These are phyloP conservation scores for Panaeolus papilionaceus DNA, from an alignment of 768 basidiomycete species.

Conservation along the genomic window DNA sequence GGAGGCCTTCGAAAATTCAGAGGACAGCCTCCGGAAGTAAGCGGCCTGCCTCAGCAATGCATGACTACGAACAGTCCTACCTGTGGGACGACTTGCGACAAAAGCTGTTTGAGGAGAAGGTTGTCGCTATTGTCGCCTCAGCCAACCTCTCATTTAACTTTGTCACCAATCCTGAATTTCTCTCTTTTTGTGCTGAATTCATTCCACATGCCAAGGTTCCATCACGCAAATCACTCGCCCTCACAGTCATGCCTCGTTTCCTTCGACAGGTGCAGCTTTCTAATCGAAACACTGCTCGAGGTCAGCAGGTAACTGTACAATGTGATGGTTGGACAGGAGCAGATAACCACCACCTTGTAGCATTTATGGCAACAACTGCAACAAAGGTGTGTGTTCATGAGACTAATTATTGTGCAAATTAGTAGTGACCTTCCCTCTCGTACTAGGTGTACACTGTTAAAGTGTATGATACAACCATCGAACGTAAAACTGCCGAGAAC, in stretches of 20 bases:
- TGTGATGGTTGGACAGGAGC: slow-evolving; percentile 43
- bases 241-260: slow-evolving; percentile 17
- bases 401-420: too few species aligned
- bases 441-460: not conserved
- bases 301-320: slow-evolving; percentile 34
- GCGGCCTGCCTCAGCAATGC: too few species aligned
- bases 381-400: too few species aligned
- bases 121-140: slow-evolving; percentile 38
- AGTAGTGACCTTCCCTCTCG: too few species aligned
- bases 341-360: slow-evolving; percentile 39
- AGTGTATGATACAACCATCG: not conserved
- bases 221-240: slow-evolving; percentile 19
- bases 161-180: slow-evolving; percentile 43
- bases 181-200: slow-evolving; percentile 36
- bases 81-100: slow-evolving; percentile 23
- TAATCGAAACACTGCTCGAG: slow-evolving; percentile 12
- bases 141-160: slow-evolving; percentile 40
- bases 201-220: slow-evolving; percentile 34
- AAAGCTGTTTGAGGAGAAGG: slow-evolving; percentile 29
- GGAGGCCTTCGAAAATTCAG: too few species aligned
- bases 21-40: too few species aligned
- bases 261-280: slow-evolving; percentile 10
- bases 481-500: slow-evolving; percentile 2
- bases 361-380: slow-evolving; percentile 36
- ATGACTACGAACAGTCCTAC: too few species aligned